Evolutionary conservation across 352 stramenopile genomes (phyloP), one percentile per base, ranked within the genome.

Genomic region (Hyaloperonospora brassicae): DNA sequence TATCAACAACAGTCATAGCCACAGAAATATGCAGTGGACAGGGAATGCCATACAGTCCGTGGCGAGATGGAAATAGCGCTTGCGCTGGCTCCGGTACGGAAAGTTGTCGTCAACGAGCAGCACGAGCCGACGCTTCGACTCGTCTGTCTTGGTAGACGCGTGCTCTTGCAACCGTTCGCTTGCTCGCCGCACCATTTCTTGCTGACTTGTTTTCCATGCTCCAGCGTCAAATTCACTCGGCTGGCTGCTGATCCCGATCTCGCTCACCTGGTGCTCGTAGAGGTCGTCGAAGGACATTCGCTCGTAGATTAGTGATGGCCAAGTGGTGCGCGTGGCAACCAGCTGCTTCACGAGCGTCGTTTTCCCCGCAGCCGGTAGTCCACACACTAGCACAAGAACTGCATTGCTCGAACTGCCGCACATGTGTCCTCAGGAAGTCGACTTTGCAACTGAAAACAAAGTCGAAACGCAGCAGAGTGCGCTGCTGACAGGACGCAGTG

Each of bases 41-140:
- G 2, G 13, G 27, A 43, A 43, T 17, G 9, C 10, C 60, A 40
- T 62, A 86, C 79, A 38, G 47, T 86, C 48, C 3, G 50, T 38
- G 7, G 76, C 73, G 39, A 88, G 59, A 8, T 84, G 72, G 43
- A 60, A 77, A 56, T 84, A 85, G 17, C 73, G 75, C 52, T 90
- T 90, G 48, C 80, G 77, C 36, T 73, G 70, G 50, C 79, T 90
- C 9, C 70, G 73, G 27, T 78, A 84, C 25, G 76, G 65, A 43
- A 90, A 87, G 46, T 82, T 88, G 50, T 90, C 80, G 38, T 90
- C 80, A 1, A 87, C 61, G 13, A 90, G 53, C 17, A 90, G 50
- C 25, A 88, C 61, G 6, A 79, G 47, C 6, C 60, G 61, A 22
- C 55, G 51, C 5, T 17, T 49, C 8, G 35, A 22, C 0, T 21